Evolutionary conservation across 495 filamentous ascomycete genomes (phyloP).

Genomic region (Penicillium desertorum): DNA sequence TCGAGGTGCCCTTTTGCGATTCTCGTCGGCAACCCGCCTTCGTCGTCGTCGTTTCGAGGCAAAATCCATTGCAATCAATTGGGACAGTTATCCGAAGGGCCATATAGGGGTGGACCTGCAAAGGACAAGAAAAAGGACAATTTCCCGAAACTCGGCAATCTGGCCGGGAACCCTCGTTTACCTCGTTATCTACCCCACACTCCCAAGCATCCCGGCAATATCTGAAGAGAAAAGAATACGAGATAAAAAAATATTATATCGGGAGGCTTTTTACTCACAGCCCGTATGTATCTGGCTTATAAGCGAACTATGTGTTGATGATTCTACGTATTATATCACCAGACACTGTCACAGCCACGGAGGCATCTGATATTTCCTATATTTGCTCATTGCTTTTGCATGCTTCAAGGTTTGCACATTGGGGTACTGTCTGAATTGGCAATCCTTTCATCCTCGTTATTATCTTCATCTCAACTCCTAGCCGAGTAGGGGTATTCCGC

Average conservation of each 20-base stretch:
- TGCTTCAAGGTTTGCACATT: too few species aligned
- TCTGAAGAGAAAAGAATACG: not conserved
- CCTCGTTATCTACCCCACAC: not conserved
- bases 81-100: too few species aligned
- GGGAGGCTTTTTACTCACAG: too few species aligned
- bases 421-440: too few species aligned
- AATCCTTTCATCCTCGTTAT: too few species aligned
- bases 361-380: too few species aligned
- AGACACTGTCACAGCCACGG: too few species aligned
- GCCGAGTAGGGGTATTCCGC: not conserved
- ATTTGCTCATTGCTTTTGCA: too few species aligned
- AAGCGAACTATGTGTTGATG: too few species aligned
- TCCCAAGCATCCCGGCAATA: not conserved
- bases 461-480: not conserved
- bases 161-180: not conserved
- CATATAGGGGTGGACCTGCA: not conserved
- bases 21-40: conserved; percentile 22
- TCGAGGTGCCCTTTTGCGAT: conserved; percentile 24
- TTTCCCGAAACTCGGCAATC: not conserved
- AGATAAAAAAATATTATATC: too few species aligned
- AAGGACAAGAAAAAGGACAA: not conserved
- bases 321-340: too few species aligned
- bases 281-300: too few species aligned
- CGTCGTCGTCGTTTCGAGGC: conserved; percentile 3
- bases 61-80: not conserved